Base-by-base conservation (phyloP, 2,329 filamentous ascomycete genomes). In the Trichocomaceae sp. region DNA sequence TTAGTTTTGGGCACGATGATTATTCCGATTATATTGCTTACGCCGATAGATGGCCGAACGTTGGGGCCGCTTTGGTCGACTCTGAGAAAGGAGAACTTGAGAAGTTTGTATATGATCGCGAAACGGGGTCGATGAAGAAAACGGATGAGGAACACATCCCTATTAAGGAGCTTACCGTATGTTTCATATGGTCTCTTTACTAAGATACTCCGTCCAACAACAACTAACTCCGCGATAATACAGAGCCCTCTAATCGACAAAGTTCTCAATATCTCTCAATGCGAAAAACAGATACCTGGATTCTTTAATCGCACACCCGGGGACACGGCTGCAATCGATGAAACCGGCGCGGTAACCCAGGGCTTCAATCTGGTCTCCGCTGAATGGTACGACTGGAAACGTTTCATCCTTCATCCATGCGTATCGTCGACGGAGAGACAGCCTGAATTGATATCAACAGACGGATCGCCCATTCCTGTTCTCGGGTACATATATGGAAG, bases 401-500 rank as follows among this genome's bases (percentile, higher is more conserved):
- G 52, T 6, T 55, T 50, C 47, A 39, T 55, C 4, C 47, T 55
- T 10, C 52, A 55, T 45, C 39, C 19, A 12, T 55, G 47, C 23
- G 15, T n/a, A n/a, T n/a, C 52, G 2, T 26, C 47, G 9, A 26
- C 12, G 7, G 52, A 55, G 19, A 33, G 13, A 9, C 47, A 55
- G 22, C 52, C 52, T 10, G 42, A 50, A 50, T 13, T 55, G 6
- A 19, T 45, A 19, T 42, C 52, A 20, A n/a, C 47, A 22, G 47
- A 55, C 26, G 52, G 52, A 7, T 45, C 47, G 1, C 13, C 29
- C 17, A 50, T 55, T 31, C 39, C 20, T 19, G 41, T 55, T 5
- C 52, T 55, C 22, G 52, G 52, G 1, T 55, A 50, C 12, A 55
- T 55, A 49, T 50, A 50, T 17, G 52, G 52, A 3, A 50, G 17